Conservation (phyloP, 2,329 filamentous ascomycete genomes). For the Penicillium occitanis region DNA sequence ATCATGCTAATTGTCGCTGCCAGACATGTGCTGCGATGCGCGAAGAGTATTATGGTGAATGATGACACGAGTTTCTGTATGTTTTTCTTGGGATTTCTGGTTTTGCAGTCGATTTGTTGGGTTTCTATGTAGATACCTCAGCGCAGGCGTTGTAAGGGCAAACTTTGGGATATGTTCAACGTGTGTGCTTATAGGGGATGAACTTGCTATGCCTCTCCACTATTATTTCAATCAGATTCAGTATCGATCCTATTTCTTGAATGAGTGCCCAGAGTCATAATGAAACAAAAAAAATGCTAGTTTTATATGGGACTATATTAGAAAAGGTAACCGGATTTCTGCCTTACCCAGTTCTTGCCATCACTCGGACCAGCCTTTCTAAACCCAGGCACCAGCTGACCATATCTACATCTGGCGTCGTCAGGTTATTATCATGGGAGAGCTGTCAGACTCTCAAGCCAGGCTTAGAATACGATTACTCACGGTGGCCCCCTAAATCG, state of each 20-base stretch:
- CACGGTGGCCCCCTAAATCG: too few species aligned
- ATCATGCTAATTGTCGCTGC: slow-evolving; percentile 10
- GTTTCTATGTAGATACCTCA: background rate
- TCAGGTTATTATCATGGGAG: background rate
- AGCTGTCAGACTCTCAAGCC: background rate
- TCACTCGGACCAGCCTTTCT: background rate
- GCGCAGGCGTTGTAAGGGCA: background rate
- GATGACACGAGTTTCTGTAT: background rate
- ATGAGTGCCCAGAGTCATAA: background rate
- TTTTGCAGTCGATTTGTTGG: background rate
- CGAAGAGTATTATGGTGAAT: slow-evolving; percentile 10
- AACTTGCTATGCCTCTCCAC: background rate
- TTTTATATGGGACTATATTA: background rate
- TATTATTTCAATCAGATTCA: background rate
- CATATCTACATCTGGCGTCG: background rate
- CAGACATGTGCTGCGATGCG: slow-evolving; percentile 3
- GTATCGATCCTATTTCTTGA: background rate
- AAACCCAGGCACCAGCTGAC: background rate
- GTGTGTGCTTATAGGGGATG: background rate
- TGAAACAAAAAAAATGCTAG: background rate
- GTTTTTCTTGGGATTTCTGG: background rate
- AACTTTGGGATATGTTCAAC: background rate
- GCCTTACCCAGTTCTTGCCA: background rate
- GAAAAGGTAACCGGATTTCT: background rate
- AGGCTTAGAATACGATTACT: too few species aligned